phyloP scores from a whole-genome alignment of 768 basidiomycete genomes.

The Tremella fuciformis region DNA sequence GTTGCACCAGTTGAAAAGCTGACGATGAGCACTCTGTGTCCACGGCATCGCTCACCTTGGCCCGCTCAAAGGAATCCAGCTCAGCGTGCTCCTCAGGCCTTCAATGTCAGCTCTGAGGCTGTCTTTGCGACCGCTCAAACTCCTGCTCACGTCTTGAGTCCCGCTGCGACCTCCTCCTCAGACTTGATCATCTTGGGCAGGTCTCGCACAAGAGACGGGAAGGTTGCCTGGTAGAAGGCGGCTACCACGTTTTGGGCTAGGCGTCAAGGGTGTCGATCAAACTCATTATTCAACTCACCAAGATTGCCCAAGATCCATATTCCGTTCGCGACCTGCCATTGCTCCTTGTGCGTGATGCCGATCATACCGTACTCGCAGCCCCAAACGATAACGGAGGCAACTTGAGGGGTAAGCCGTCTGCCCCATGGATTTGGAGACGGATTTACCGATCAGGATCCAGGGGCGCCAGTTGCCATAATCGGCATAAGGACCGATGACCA shows the following conservation, averaged over 20 bases:
- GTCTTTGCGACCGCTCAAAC: background rate
- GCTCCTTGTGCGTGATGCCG: constrained; percentile 9
- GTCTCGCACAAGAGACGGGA: constrained; percentile 18
- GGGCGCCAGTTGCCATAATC: constrained; percentile 26
- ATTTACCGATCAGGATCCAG: constrained; percentile 16
- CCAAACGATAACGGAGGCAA: constrained; percentile 2
- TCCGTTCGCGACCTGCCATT: constrained; percentile 19
- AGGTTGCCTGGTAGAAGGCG: constrained; percentile 21
- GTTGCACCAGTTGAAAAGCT: constrained; percentile 20
- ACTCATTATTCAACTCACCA: constrained; percentile 2
- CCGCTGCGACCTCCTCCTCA: constrained; percentile 14
- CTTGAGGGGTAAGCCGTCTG: background rate
- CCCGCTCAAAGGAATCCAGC: constrained; percentile 17
- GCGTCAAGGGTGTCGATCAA: background rate
- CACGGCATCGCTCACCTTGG: constrained; percentile 5
- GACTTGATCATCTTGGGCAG: constrained; percentile 18
- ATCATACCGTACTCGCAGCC: constrained; percentile 12
- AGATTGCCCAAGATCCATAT: constrained; percentile 14
- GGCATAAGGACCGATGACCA: constrained; percentile 17
- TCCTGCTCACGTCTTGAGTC: constrained; percentile 14
- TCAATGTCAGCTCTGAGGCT: constrained; percentile 6
- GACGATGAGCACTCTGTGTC: background rate
- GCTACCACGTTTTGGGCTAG: constrained; percentile 11
- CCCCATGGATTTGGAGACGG: background rate
- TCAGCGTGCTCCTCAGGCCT: constrained; percentile 17